These are phyloP conservation scores for Skeletonema costatum DNA, from an alignment of 108 stramenopile species.

Conservation along the genomic window DNA sequence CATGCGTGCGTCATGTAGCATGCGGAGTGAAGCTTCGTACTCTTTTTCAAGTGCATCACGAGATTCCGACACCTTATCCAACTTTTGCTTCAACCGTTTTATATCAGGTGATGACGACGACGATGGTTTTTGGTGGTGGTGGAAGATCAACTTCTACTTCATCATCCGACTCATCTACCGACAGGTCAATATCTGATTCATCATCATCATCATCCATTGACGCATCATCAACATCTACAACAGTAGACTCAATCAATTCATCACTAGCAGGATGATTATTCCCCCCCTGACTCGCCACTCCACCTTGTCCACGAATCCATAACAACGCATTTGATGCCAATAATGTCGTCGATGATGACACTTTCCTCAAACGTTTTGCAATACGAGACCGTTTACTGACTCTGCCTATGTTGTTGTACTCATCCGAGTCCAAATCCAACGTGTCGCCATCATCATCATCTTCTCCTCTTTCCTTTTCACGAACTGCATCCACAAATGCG, in stretches of 20 bases:
- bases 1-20: constrained; percentile 47
- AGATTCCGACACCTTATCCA: constrained; percentile 21
- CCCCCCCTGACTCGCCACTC: background rate
- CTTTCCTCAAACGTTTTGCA: background rate
- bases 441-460: constrained; percentile 15
- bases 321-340: background rate
- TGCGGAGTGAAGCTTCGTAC: constrained; percentile 42
- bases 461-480: background rate
- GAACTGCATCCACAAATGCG: constrained; percentile 11
- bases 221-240: background rate
- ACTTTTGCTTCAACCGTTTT: constrained; percentile 8
- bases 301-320: background rate
- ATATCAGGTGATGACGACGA: background rate
- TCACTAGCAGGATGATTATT: background rate
- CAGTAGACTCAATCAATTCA: background rate
- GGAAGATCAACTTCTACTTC: background rate
- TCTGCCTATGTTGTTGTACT: background rate
- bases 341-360: background rate
- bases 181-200: background rate
- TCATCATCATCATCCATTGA: background rate
- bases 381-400: background rate
- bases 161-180: background rate
- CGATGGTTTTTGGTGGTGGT: background rate
- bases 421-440: constrained; percentile 18
- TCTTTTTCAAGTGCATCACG: constrained; percentile 36